phyloP scores from a whole-genome alignment of 176 grass and related monocot species.

The Paspalum notatum region DNA sequence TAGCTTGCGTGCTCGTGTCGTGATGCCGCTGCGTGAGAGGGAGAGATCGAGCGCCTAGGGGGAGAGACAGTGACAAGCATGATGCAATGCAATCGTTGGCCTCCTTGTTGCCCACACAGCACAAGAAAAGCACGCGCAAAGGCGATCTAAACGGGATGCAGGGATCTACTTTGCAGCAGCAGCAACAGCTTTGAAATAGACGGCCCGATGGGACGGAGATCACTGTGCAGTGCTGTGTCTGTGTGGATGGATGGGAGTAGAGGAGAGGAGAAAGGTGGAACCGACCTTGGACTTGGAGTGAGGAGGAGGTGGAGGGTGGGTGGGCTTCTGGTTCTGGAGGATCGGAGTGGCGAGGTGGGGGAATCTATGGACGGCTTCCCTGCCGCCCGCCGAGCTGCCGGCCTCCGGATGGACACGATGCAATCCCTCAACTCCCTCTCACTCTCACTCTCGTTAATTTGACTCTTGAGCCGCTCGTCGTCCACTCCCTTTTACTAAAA shows the following conservation, averaged over 20 bases:
- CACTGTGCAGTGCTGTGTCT: not conserved
- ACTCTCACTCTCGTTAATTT: not conserved
- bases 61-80: not conserved
- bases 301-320: not conserved
- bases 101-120: not conserved
- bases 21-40: not conserved
- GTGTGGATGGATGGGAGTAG: not conserved
- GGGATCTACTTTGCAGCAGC: constrained; percentile 5
- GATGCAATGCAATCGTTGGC: not conserved
- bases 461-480: not conserved
- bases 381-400: not conserved
- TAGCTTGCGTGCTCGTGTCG: not conserved
- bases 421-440: not conserved
- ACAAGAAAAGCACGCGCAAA: constrained; percentile 23
- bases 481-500: constrained; percentile 21
- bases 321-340: constrained; percentile 26
- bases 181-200: too few relatives aligned
- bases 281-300: constrained; percentile 42
- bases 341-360: constrained; percentile 9
- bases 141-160: not conserved
- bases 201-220: not conserved
- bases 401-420: not conserved
- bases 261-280: not conserved
- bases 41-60: not conserved
- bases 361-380: constrained; percentile 20